A percentile compares a stretch with the other conserved stretches of the same genome.
phyloP scores from a whole-genome alignment of 2,329 filamentous ascomycete species.

The Eutypa lata region DNA sequence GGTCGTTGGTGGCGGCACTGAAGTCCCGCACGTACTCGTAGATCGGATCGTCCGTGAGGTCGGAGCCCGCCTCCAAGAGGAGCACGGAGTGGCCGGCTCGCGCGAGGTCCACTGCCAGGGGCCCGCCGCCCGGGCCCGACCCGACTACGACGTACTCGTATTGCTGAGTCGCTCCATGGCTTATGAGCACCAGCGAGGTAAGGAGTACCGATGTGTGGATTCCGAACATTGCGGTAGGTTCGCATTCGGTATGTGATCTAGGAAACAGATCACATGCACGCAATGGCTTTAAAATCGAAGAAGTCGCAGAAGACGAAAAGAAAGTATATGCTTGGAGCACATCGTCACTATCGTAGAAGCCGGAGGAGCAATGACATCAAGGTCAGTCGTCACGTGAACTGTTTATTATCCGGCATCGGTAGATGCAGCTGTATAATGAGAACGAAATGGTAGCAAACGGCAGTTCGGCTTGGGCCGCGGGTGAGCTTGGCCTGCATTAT shows the following conservation, averaged over 20 bases:
- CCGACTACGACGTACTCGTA: slow-evolving; percentile 64
- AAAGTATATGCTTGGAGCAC: neutral
- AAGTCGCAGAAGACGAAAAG: neutral
- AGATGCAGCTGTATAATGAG: neutral
- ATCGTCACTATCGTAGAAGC: neutral
- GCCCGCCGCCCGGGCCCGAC: slow-evolving; percentile 57
- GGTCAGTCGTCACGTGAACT: neutral
- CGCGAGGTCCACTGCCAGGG: slow-evolving; percentile 57
- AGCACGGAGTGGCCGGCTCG: slow-evolving; percentile 56
- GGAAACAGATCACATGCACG: too few species aligned
- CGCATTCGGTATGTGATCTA: too few species aligned
- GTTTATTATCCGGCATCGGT: neutral
- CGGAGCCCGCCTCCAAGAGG: slow-evolving; percentile 58
- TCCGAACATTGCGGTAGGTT: neutral
- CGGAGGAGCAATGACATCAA: neutral
- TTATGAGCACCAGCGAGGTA: neutral
- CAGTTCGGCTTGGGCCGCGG: neutral
- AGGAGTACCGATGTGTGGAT: neutral
- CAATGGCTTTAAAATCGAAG: too few species aligned
- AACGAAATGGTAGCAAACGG: neutral
- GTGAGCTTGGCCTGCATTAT: neutral
- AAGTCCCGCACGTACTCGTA: slow-evolving; percentile 10
- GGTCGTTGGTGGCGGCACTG: slow-evolving; percentile 41
- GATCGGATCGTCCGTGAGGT: slow-evolving; percentile 44
- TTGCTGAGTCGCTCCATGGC: slow-evolving; percentile 9